Evolutionary conservation across 192 early-diverging fungal genomes (phyloP), one percentile per base, ranked within the genome.

Genomic region (Coemansia sp.): DNA sequence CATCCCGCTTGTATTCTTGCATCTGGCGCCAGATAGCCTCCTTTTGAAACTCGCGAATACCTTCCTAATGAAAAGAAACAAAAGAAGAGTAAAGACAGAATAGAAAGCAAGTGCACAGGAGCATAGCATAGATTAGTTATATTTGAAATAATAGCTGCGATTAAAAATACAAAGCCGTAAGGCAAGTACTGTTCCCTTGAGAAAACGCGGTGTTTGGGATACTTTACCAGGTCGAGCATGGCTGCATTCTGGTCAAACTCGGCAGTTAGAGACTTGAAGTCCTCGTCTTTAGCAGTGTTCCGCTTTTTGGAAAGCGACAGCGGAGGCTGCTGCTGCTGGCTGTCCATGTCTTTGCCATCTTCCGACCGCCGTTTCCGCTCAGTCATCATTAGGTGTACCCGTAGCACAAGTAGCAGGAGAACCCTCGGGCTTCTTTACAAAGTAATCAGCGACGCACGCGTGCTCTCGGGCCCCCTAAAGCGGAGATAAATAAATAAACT

Each of bases 21-120:
- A 86, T 85, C 54, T 86, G 83, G 20, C 86, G 67, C 82, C 83
- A 87, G 45, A 87, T 87, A 35, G 85, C 86, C 10, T 87, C 86
- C 59, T 87, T 87, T 72, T 86, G 86, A 60, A 85, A 87, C 57
- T 73, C 64, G 55, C 76, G 76, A 50, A 79, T 79, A 51, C 67
- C 61, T 4, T 70, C 76, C 76, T 79, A 79, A 61, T 19, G 3
- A 8, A 20, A 25, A 42, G n/a, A 50, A 65, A 11, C 22, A 28
- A 11, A 10, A 14, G 13, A 20, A 30, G 16, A 13, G 29, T 18
- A 29, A 36, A 10, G 23, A 35, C 19, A 58, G 64, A 32, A n/a
- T 34, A 55, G n/a, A n/a, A n/a, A n/a, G n/a, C n/a, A n/a, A n/a
- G n/a, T n/a, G n/a, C n/a, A n/a, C n/a, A n/a, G n/a, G n/a, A n/a